These are phyloP conservation scores for Aspergillus sp. DNA, from an alignment of 2,329 filamentous ascomycete species.

Conservation along the genomic window DNA sequence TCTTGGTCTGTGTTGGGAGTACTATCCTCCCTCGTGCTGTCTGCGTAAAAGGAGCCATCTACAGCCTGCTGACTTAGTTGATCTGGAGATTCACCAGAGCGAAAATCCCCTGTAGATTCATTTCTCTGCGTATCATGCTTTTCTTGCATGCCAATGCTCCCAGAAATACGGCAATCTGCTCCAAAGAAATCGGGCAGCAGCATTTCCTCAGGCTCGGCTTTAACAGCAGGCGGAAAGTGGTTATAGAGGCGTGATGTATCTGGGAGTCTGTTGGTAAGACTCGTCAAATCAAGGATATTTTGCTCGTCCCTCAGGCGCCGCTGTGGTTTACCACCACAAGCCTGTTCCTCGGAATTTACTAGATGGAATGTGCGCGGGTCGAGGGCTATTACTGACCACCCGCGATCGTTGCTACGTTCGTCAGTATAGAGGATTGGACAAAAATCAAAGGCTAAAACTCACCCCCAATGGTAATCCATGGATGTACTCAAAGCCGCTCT, in stretches of 20 bases:
- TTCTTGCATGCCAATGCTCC: background rate
- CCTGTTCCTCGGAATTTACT: slow-evolving; percentile 35
- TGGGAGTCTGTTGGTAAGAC: slow-evolving; percentile 24
- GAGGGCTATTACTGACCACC: slow-evolving; percentile 49
- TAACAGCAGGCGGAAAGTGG: slow-evolving; percentile 25
- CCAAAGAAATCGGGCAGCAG: slow-evolving; percentile 31
- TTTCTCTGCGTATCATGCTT: background rate
- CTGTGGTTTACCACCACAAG: slow-evolving; percentile 39
- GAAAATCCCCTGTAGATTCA: slow-evolving; percentile 3
- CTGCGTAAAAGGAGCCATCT: slow-evolving; percentile 20
- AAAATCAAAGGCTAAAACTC: slow-evolving; percentile 6
- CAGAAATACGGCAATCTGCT: slow-evolving; percentile 23
- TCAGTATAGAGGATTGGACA: slow-evolving; percentile 4
- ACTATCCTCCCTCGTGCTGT: slow-evolving; percentile 14
- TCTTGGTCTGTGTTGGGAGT: slow-evolving; percentile 14
- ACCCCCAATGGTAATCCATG: slow-evolving; percentile 25
- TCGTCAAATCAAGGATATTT: slow-evolving; percentile 32
- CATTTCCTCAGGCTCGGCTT: slow-evolving; percentile 20
- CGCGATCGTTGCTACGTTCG: slow-evolving; percentile 28
- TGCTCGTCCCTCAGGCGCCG: slow-evolving; percentile 17
- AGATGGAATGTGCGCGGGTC: slow-evolving; percentile 45
- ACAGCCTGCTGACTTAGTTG: slow-evolving; percentile 21
- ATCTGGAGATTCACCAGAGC: slow-evolving; percentile 15
- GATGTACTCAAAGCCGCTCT: slow-evolving; percentile 21
- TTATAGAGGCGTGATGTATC: slow-evolving; percentile 31